Conservation (phyloP, 768 basidiomycete genomes). For the Suillus bovinus region DNA sequence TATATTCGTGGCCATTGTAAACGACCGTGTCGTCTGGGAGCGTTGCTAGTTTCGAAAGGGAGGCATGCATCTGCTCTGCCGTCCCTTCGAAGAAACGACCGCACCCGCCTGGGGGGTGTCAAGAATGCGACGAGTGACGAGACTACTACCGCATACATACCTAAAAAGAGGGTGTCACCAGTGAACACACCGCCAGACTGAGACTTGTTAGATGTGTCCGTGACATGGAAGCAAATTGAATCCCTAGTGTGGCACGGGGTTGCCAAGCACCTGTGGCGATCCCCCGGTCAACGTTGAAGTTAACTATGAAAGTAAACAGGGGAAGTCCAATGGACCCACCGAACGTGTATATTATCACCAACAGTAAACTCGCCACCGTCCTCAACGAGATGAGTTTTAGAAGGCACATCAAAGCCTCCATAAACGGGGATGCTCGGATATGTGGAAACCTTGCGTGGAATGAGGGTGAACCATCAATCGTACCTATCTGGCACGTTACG, state of each 20-base stretch:
- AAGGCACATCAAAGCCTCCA: conserved; percentile 76
- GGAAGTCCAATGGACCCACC: conserved; percentile 34
- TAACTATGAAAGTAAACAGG: neutral
- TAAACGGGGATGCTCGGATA: conserved; percentile 59
- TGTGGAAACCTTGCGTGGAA: conserved; percentile 38
- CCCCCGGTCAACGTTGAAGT: conserved; percentile 12
- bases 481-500: conserved; percentile 13
- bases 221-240: conserved; percentile 89
- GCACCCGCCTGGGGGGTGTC: conserved; percentile 57
- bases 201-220: conserved; percentile 40
- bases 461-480: neutral
- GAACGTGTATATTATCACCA: conserved; percentile 62
- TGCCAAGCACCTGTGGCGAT: conserved; percentile 62
- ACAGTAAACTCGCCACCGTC: conserved; percentile 81
- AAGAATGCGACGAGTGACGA: neutral
- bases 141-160: conserved; percentile 11
- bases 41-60: conserved; percentile 63
- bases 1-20: conserved; percentile 94
- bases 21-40: conserved; percentile 81
- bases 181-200: conserved; percentile 86
- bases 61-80: conserved; percentile 75
- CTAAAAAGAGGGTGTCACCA: conserved; percentile 87
- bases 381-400: conserved; percentile 71
- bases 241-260: conserved; percentile 97
- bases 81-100: conserved; percentile 95